Conservation (phyloP, 2,329 filamentous ascomycete genomes). For the Rhynchosporium agropyri region DNA sequence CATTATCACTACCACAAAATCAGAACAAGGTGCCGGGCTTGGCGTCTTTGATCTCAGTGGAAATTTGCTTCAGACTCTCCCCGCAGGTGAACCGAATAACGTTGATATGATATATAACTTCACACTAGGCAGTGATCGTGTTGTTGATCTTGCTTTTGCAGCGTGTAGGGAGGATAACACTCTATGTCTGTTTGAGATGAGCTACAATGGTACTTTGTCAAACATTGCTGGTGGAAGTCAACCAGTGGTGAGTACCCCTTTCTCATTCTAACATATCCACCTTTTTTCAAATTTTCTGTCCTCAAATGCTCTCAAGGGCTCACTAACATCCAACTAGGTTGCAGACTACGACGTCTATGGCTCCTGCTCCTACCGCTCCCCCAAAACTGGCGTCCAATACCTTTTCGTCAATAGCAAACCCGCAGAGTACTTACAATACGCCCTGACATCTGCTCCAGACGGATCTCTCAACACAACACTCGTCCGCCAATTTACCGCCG, state of each 20-base stretch:
- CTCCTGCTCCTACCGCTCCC: constrained; percentile 11
- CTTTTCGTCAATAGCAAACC: constrained; percentile 16
- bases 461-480: neutral
- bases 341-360: constrained; percentile 4
- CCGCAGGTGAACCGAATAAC: constrained; percentile 9
- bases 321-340: neutral
- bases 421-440: constrained; percentile 5
- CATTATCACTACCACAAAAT: constrained; percentile 4
- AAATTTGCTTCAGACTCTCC: constrained; percentile 9
- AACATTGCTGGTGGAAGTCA: constrained; percentile 8
- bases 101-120: constrained; percentile 17
- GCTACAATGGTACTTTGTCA: neutral
- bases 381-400: constrained; percentile 6
- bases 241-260: neutral
- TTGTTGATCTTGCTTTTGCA: constrained; percentile 7
- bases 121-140: constrained; percentile 3
- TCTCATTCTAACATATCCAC: no score
- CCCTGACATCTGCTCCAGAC: neutral
- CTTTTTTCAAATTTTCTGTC: no score
- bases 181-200: constrained; percentile 15
- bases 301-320: neutral
- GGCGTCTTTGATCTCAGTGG: constrained; percentile 12
- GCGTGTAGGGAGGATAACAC: constrained; percentile 13
- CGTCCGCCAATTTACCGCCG: constrained; percentile 5
- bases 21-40: constrained; percentile 2